Evolutionary conservation across 805 yeast species (phyloP).

Genomic region (Clavispora fructus): DNA sequence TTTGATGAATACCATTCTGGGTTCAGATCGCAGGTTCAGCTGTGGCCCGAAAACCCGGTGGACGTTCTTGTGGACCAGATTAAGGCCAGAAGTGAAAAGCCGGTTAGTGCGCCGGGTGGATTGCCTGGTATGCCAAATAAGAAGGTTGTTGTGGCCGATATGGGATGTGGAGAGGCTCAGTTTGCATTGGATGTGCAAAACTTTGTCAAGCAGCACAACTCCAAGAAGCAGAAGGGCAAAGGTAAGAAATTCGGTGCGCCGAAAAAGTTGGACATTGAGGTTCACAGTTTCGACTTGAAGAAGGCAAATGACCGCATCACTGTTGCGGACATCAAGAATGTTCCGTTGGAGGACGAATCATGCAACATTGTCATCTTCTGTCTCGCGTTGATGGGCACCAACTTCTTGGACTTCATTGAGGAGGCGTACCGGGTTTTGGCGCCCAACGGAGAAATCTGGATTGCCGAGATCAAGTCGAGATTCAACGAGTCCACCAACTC

Average conservation of each 20-base stretch:
- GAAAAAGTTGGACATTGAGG: conserved; percentile 46
- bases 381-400: conserved; percentile 95
- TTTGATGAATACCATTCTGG: conserved; percentile 96
- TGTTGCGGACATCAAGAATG: conserved; percentile 92
- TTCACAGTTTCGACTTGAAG: conserved; percentile 88
- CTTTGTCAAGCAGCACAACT: conserved; percentile 34
- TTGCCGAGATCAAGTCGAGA: conserved; percentile 93
- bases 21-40: conserved; percentile 87
- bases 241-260: conserved; percentile 26
- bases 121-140: conserved; percentile 68
- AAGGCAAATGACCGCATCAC: conserved; percentile 86
- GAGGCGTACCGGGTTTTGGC: conserved; percentile 86
- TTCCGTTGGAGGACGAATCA: conserved; percentile 74
- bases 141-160: conserved; percentile 82
- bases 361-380: conserved; percentile 91
- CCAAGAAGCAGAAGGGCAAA: conserved; percentile 5
- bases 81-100: conserved; percentile 50
- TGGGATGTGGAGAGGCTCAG: conserved; percentile 99
- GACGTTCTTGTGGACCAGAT: conserved; percentile 77
- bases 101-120: conserved; percentile 95
- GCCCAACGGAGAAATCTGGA: conserved; percentile 94
- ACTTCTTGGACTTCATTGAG: conserved; percentile 82
- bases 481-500: conserved; percentile 52
- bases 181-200: conserved; percentile 62
- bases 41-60: conserved; percentile 99